Evolutionary conservation across 805 yeast species (phyloP).

Genomic region (Peterozyma xylosa): DNA sequence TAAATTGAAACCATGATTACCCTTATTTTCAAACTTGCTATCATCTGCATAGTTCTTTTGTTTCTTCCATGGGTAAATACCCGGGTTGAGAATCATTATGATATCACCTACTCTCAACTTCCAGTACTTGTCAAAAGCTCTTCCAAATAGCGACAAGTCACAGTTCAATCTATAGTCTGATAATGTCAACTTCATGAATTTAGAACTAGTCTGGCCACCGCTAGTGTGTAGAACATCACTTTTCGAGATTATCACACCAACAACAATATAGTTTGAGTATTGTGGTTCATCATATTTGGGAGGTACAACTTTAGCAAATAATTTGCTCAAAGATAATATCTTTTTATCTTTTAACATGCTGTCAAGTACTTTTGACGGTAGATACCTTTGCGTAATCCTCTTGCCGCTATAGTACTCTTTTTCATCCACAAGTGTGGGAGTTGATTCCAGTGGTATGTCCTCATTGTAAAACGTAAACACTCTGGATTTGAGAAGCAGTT

Average conservation of each 20-base stretch:
- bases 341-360: conserved; percentile 39
- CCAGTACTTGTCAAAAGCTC: conserved; percentile 65
- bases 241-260: conserved; percentile 64
- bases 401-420: conserved; percentile 39
- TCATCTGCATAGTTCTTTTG: conserved; percentile 18
- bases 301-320: conserved; percentile 58
- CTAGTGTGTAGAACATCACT: conserved; percentile 41
- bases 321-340: conserved; percentile 47
- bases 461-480: conserved; percentile 5
- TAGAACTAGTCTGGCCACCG: conserved; percentile 25
- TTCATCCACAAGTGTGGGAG: conserved; percentile 24
- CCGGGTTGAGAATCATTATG: conserved; percentile 70
- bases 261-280: conserved; percentile 69
- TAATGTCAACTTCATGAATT: conserved; percentile 53
- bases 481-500: background rate
- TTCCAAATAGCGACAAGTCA: conserved; percentile 56
- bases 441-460: background rate
- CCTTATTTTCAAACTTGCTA: conserved; percentile 10
- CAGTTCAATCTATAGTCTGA: conserved; percentile 62
- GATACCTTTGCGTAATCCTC: conserved; percentile 36
- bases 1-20: conserved; percentile 36
- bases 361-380: conserved; percentile 27
- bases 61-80: conserved; percentile 31
- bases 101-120: conserved; percentile 70
- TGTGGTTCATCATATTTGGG: conserved; percentile 65